Base-by-base conservation (phyloP, 257 asterid genomes). In the Misopates orontium region DNA sequence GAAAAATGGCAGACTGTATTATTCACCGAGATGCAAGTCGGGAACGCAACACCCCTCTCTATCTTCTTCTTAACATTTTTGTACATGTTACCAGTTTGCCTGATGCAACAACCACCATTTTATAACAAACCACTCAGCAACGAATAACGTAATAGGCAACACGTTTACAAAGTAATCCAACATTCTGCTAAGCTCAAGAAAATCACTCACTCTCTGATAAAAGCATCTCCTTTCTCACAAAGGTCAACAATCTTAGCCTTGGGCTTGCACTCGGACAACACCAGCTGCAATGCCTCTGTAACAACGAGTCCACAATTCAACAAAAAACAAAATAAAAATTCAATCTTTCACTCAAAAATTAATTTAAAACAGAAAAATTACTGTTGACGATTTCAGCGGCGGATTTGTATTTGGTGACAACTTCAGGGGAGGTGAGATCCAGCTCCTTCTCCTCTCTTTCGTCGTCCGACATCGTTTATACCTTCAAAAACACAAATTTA, bases 301-400 rank as follows among this genome's bases (percentile, higher is more conserved):
- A 69, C n/a, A 32, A 52, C 50, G 51, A 15, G 40, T 16, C 10
- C 58, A 66, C 39, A 47, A 60, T 51, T 56, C 60, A 63, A 58
- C 10, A 20, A 19, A 52, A n/a, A 25, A 9, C 18, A 24, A 45
- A 16, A 4, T 13, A 15, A 32, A 49, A 59, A 58, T 28, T 19
- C 19, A 69, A 60, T 24, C 25, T 54, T 20, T 28, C 31, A n/a
- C 59, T 1, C 21, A 5, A 62, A 58, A 45, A 11, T 13, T 53
- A 8, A 28, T 28, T 10, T 53, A 8, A 44, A 2, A 23, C 42
- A 58, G 20, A 31, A 16, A 16, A 40, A 21, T 71, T 72, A 89
- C 98, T 92, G 82, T 89, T 92, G 42, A 85, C 87, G 58, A 92
- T 92, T 74, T 92, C 98, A 40, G 98, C 93, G 19, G 98, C 97